phyloP scores from a whole-genome alignment of 257 asterid species.

The Capsicum rhomboideum region DNA sequence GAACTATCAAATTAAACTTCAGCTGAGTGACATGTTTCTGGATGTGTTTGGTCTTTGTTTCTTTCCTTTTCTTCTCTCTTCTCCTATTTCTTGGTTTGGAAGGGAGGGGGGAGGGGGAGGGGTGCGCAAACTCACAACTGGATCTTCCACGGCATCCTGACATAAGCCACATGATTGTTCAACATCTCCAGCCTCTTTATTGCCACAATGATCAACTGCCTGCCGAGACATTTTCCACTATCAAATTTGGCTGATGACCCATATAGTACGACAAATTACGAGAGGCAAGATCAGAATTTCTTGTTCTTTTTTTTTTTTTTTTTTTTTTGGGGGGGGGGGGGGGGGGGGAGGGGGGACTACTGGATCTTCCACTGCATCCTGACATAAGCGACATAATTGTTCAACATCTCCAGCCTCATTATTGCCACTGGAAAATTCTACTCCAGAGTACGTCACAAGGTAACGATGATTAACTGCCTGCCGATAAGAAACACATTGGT shows the following conservation, averaged over 20 bases:
- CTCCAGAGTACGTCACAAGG: conserved; percentile 47
- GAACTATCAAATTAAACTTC: background rate
- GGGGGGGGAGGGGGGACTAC: conserved; percentile 22
- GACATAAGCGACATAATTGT: conserved; percentile 49
- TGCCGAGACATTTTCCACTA: conserved; percentile 10
- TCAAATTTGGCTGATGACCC: too few species aligned
- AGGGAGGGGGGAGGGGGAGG: background rate
- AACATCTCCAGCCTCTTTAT: conserved; percentile 26
- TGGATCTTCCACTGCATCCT: conserved; percentile 61
- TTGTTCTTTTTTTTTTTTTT: too few species aligned
- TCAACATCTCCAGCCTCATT: conserved; percentile 31
- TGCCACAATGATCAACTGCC: conserved; percentile 93
- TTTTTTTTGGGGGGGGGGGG: too few species aligned
- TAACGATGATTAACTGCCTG: conserved; percentile 94
- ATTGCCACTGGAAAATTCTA: conserved; percentile 37
- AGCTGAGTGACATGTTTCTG: background rate
- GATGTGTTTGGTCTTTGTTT: background rate
- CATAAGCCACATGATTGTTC: conserved; percentile 52
- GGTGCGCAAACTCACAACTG: conserved; percentile 28
- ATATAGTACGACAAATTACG: background rate
- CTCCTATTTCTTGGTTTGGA: background rate
- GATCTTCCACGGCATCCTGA: conserved; percentile 62
- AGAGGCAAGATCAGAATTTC: background rate
- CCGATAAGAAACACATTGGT: background rate
- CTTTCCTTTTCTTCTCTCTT: background rate